Base-by-base conservation (phyloP, 345 rosid genomes). In the Zanthoxylum bungeanum region DNA sequence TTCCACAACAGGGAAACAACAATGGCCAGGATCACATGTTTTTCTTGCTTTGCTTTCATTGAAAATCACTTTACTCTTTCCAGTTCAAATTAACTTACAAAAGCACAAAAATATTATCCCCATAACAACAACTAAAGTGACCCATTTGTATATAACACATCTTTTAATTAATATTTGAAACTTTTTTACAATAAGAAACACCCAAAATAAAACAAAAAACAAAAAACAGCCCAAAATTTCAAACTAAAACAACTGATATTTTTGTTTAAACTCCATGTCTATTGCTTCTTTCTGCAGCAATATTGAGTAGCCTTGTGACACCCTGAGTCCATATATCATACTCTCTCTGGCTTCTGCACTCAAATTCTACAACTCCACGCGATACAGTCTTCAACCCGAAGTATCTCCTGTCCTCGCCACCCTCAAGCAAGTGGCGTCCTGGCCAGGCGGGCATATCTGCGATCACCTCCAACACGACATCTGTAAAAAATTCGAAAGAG, bases 241-340 rank as follows among this genome's bases (percentile, higher is more conserved):
- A 17, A 22, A n/a, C 61, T 37, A 34, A 61, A 36, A 53, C 31
- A 62, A 34, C 50, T 59, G 11, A 47, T 31, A 30, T 52, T 57
- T 40, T 22, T n/a, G 55, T 73, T 91, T 83, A 89, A 61, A 80
- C 25, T 77, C 87, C 82, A 66, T 84, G 88, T 77, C 87, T 82
- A 50, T 53, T 75, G 79, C 65, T 79, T 85, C 49, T 85, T 59
- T 90, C 96, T 2, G 88, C 85, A 58, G 88, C 89, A 49, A 91
- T 68, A 34, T 88, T 66, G 56, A 95, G 89, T 36, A 91, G 98
- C 72, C 93, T 89, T 3, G 96, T 70, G 10, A 95, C 93, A n/a
- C 98, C 98, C 44, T 88, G 92, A 69, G 99, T 91, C 97, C 97
- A 95, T 42, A 88, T 66, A 72, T 95, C 97, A 65, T 92, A 87